A percentile compares a stretch with the other conserved stretches of the same genome.
These are phyloP conservation scores for Kernera saxatilis DNA, from an alignment of 345 rosid species.

Conservation along the genomic window DNA sequence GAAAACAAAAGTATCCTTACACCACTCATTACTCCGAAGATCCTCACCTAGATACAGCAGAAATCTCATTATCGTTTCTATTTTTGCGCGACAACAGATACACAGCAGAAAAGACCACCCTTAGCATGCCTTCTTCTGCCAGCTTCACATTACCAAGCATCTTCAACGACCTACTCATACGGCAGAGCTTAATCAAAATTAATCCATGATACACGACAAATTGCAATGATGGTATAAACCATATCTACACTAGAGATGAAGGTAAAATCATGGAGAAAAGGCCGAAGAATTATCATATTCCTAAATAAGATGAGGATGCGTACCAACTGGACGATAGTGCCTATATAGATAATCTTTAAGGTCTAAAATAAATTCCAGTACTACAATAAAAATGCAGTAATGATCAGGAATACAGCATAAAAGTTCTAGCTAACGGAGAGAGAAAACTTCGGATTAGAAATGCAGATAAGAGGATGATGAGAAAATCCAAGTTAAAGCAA, in stretches of 20 bases:
- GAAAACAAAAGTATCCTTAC: constrained; percentile 5
- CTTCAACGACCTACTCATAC: constrained; percentile 69
- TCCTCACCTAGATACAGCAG: constrained; percentile 82
- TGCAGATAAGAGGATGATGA: not conserved
- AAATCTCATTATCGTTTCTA: constrained; percentile 64
- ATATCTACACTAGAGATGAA: constrained; percentile 10
- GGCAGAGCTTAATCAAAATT: constrained; percentile 15
- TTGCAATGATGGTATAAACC: not conserved
- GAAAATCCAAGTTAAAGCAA: not conserved
- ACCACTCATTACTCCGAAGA: constrained; percentile 19
- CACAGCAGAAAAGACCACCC: constrained; percentile 67
- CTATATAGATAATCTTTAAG: constrained; percentile 9
- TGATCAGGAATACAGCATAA: not conserved
- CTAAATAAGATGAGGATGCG: not conserved
- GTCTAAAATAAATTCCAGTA: constrained; percentile 6
- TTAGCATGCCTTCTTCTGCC: constrained; percentile 91
- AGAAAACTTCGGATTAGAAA: not conserved
- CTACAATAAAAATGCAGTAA: constrained; percentile 5
- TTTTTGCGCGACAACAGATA: constrained; percentile 62
- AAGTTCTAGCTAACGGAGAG: not conserved
- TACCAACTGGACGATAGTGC: not conserved
- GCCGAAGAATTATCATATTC: constrained; percentile 5
- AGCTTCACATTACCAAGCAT: constrained; percentile 68
- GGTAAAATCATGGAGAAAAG: not conserved
- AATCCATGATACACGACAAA: not conserved